These are phyloP conservation scores for Diplosphaera chodatii DNA, from an alignment of 139 green algal species.

Conservation along the genomic window DNA sequence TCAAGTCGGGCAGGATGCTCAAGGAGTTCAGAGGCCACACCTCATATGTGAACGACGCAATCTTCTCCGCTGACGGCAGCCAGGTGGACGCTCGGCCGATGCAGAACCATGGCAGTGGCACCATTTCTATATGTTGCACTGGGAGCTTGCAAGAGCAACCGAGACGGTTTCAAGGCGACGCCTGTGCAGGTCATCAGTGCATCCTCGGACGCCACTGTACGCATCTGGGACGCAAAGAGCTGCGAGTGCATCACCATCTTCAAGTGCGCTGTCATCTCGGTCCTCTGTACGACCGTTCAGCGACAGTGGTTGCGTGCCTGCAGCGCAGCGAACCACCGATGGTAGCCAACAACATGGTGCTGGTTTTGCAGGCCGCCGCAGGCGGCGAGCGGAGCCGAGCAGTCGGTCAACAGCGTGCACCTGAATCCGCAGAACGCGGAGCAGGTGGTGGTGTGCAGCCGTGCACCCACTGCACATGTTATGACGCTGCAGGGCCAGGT, in stretches of 20 bases:
- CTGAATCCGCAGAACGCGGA: conserved; percentile 76
- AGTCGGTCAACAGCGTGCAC: conserved; percentile 61
- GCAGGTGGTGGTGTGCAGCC: conserved; percentile 82
- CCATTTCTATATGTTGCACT: too few relatives aligned
- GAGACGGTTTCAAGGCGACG: too few relatives aligned
- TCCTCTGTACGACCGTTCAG: too few relatives aligned
- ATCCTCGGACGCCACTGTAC: conserved; percentile 79
- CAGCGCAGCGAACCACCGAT: too few relatives aligned
- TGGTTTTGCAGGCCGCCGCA: conserved; percentile 16
- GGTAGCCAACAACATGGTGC: too few relatives aligned
- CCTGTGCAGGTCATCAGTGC: conserved; percentile 68
- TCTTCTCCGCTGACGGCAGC: conserved; percentile 70
- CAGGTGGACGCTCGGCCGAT: too few relatives aligned
- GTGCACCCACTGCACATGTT: conserved; percentile 66
- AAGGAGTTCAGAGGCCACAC: conserved; percentile 96
- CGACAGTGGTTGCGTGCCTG: too few relatives aligned
- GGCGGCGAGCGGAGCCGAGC: conserved; percentile 34
- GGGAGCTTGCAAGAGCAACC: too few relatives aligned
- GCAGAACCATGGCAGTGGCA: too few relatives aligned
- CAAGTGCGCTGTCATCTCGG: too few relatives aligned
- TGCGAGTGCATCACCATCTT: conserved; percentile 76
- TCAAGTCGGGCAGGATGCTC: conserved; percentile 94
- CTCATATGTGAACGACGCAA: conserved; percentile 85
- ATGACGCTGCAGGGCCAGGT: conserved; percentile 80
- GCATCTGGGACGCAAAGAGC: conserved; percentile 88